phyloP scores from a whole-genome alignment of 306 rosid species.

The Trifolium pratense region DNA sequence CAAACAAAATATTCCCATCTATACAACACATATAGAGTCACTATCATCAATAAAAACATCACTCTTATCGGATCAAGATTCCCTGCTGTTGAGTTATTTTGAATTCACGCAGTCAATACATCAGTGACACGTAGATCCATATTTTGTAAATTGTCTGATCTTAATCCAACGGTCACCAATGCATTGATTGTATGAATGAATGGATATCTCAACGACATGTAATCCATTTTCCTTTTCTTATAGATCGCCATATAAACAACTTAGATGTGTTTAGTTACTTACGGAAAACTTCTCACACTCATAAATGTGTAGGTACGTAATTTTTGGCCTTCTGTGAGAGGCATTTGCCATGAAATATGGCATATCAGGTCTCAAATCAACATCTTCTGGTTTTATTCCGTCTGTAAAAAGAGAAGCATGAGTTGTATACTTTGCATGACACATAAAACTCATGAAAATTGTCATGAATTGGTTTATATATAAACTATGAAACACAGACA shows the following conservation, averaged over 20 bases:
- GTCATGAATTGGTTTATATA: conserved; percentile 2
- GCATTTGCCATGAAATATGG: conserved; percentile 54
- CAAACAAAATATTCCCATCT: conserved; percentile 96
- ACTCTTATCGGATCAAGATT: not conserved
- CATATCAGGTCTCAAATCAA: conserved; percentile 70
- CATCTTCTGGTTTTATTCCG: conserved; percentile 66
- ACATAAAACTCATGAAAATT: not conserved
- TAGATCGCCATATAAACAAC: not conserved
- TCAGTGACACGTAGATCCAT: too few relatives aligned
- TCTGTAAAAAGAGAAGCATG: conserved; percentile 54
- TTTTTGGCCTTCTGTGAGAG: conserved; percentile 50
- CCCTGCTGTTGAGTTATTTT: not conserved
- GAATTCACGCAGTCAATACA: not conserved
- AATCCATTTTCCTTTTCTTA: not conserved
- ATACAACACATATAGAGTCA: conserved; percentile 28
- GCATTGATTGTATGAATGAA: not conserved
- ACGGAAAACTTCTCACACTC: conserved; percentile 84
- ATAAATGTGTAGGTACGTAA: conserved; percentile 75
- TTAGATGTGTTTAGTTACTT: conserved; percentile 13
- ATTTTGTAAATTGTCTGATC: not conserved
- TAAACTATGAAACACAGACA: not conserved
- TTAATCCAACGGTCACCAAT: not conserved
- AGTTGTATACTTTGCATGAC: not conserved
- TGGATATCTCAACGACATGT: not conserved
- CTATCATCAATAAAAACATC: conserved; percentile 9